Conservation (phyloP, 2,329 filamentous ascomycete species). For the Chaetomium olivaceum region DNA sequence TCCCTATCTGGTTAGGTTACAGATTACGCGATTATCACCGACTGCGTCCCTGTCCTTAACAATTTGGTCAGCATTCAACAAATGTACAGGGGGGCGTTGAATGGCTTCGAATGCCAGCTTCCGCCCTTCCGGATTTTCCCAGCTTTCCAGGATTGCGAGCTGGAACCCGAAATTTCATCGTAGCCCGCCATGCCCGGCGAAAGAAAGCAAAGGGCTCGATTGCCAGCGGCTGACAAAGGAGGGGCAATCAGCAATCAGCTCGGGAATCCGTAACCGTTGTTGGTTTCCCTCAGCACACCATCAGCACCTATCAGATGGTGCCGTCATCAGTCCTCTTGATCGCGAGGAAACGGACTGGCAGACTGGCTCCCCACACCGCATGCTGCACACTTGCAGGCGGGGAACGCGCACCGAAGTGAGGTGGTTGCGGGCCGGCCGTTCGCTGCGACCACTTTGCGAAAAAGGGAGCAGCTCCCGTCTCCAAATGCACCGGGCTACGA, state of each 20-base stretch:
- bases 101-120: background rate
- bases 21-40: conserved; percentile 21
- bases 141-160: conserved; percentile 9
- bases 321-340: conserved; percentile 10
- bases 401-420: conserved; percentile 12
- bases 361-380: conserved; percentile 1
- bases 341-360: conserved; percentile 9
- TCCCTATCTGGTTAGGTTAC: conserved; percentile 18
- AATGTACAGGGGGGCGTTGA: conserved; percentile 20
- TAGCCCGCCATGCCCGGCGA: conserved; percentile 7
- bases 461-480: conserved; percentile 14
- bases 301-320: background rate
- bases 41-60: background rate
- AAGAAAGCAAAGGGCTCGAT: conserved; percentile 9
- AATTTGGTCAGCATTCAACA: conserved; percentile 11
- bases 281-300: background rate
- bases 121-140: conserved; percentile 17
- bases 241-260: conserved; percentile 21
- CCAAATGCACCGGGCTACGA: conserved; percentile 19
- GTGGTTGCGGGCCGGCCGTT: conserved; percentile 20
- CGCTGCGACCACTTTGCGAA: conserved; percentile 14
- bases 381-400: conserved; percentile 13
- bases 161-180: conserved; percentile 25
- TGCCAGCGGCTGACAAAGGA: conserved; percentile 13
- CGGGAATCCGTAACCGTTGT: background rate